phyloP scores from a whole-genome alignment of 2,329 filamentous ascomycete genomes.

The Colletotrichum sp. region DNA sequence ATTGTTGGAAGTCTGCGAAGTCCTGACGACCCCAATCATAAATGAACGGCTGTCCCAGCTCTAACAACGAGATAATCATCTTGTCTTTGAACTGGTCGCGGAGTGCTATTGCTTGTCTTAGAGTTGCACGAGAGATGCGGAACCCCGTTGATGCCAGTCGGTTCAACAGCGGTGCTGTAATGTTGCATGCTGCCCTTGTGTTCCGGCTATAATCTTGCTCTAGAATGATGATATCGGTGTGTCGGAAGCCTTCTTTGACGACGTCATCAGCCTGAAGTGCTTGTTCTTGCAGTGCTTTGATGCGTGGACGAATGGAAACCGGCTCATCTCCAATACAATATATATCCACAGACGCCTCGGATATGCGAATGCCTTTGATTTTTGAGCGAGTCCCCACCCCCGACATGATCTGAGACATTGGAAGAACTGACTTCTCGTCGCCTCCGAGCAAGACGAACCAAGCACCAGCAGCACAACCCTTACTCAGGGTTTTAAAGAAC shows the following conservation, averaged over 20 bases:
- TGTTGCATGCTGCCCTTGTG: not conserved
- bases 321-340: not conserved
- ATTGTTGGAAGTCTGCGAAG: slow-evolving; percentile 28
- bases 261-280: not conserved
- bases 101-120: slow-evolving; percentile 20
- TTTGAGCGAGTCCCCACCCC: not conserved
- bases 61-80: slow-evolving; percentile 32
- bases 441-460: not conserved
- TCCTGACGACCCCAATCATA: slow-evolving; percentile 27
- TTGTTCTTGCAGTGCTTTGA: not conserved
- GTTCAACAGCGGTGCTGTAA: not conserved
- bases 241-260: not conserved
- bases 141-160: not conserved
- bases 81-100: slow-evolving; percentile 1
- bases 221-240: not conserved
- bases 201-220: not conserved
- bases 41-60: slow-evolving; percentile 32
- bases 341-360: not conserved
- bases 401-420: not conserved
- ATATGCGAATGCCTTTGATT: not conserved
- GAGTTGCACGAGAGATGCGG: slow-evolving; percentile 12
- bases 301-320: not conserved
- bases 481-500: slow-evolving; percentile 7
- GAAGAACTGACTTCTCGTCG: not conserved
- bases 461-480: not conserved